Base-by-base conservation (phyloP, 73 alveolate genomes). In the Blepharisma stoltei region DNA sequence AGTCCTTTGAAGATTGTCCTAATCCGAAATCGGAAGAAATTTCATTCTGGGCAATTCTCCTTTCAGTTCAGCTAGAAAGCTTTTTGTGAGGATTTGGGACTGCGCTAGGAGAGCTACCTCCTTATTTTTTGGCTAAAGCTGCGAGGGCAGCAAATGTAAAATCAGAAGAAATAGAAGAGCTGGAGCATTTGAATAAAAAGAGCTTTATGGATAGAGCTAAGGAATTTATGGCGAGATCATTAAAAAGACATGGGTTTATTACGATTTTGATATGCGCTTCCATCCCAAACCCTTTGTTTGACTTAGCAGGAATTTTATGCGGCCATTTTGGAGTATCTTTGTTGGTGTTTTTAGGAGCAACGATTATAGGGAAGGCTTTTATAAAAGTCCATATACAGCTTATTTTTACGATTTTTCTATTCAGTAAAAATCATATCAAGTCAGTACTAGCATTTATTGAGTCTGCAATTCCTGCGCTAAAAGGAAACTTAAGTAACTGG, bases 101-200 rank as follows among this genome's bases (percentile, higher is more conserved):
- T 11, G 95, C 96, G 7, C 83, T 92, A 11, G 98, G 98, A 6
- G 98, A 92, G 60, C 86, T 92, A 14, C 98, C 98, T 54, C 98
- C 98, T 18, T 92, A 92, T 71, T 92, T 87, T 67, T 93, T 92
- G 6, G 96, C 98, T 0, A 83, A 88, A 65, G 98, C 97, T 20
- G 84, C 91, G 38, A 67, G 76, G 67, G 80, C 81, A 73, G 78
- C 85, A 7, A 67, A 84, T 71, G 95, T 90, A 48, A 92, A 90
- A 52, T 67, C 86, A 7, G 96, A 87, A 60, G 95, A 92, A 53
- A 48, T 84, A 5, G 91, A 88, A 55, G 87, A 88, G n/a, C 90
- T 77, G 18, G 85, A 83, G 43, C 85, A 32, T 32, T 32, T 32
- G 41, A 32, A 32, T 32, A 32, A 0, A 3, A 32, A 32, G 3